Base-by-base conservation (phyloP, 192 early-diverging fungal genomes). In the Paraglomus brasilianum region DNA sequence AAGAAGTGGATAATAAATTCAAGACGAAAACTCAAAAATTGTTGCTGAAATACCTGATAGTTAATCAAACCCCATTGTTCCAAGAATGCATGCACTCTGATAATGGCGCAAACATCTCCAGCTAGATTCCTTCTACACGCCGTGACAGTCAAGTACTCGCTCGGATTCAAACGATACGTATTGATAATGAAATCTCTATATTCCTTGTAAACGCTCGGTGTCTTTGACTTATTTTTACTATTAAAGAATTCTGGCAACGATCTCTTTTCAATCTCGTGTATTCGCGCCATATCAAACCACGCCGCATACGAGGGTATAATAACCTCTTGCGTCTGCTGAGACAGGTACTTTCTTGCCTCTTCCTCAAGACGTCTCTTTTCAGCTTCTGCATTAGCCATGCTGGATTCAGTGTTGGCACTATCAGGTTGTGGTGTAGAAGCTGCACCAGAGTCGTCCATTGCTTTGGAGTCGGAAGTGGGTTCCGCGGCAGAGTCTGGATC, bases 61-160 rank as follows among this genome's bases (percentile, higher is more conserved):
- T 99, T 99, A 73, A 99, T 93, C 38, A 99, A 81, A 1, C 97
- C 97, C 97, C 97, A 99, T 75, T 99, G 96, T 79, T 99, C 96
- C 53, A 99, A 81, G 67, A 99, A 96, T 4, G 96, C 93, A 80
- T 99, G 97, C 5, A 99, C 95, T 53, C 97, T 84, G 78, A 98
- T 95, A 62, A 99, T 97, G 4, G 96, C 93, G 73, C 97, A 97
- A 7, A 99, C 97, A 81, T 99, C 97, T 22, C 97, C 97, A 0
- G 95, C 94, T 71, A 99, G 80, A 77, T 98, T 97, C 22, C 97
- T 81, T 56, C 96, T 78, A 79, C 95, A 97, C 1, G 97, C 97
- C 5, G 97, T 99, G 8, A 99, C 95, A 8, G 97, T 97, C 48
- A 99, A 80, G 76, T 99, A 99, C 76, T 99, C 95, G 13, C 83